A percentile compares a stretch with the other conserved stretches of the same genome.
Evolutionary conservation across 441 rosid genomes (phyloP).

Genomic region (Corymbia calophylla): DNA sequence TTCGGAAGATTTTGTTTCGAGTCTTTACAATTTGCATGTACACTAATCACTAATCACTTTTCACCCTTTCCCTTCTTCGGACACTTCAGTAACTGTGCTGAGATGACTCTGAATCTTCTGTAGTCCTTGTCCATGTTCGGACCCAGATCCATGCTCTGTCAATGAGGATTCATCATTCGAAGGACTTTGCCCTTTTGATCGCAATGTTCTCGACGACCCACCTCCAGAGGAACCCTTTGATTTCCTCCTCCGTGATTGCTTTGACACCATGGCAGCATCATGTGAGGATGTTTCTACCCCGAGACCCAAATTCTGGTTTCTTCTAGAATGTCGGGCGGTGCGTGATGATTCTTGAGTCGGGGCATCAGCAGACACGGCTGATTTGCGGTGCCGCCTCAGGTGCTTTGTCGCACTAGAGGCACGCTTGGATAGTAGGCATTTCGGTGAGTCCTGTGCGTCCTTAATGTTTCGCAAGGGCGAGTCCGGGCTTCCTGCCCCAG

Average conservation of each 20-base stretch:
- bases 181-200: constrained; percentile 21
- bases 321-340: constrained; percentile 16
- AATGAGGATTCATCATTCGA: constrained; percentile 5
- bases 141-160: constrained; percentile 2
- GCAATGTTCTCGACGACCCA: constrained; percentile 16
- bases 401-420: constrained; percentile 26
- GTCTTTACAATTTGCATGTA: not conserved
- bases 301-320: constrained; percentile 8
- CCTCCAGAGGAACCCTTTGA: constrained; percentile 30
- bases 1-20: not conserved
- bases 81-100: constrained; percentile 13
- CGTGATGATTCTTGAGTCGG: constrained; percentile 18
- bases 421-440: constrained; percentile 27
- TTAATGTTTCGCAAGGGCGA: not conserved
- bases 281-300: constrained; percentile 29
- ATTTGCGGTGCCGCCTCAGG: constrained; percentile 31
- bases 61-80: constrained; percentile 11
- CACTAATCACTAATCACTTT: not conserved
- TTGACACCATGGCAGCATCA: constrained; percentile 22
- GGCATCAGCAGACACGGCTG: constrained; percentile 23
- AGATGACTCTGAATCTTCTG: constrained; percentile 15
- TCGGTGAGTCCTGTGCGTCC: constrained; percentile 41
- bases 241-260: constrained; percentile 43
- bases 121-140: not conserved
- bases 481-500: not conserved